Percentiles rank a stretch among this genome's conserved stretches.
Conservation (phyloP, 179 eudicot genomes). For the Beta lomatogona region DNA sequence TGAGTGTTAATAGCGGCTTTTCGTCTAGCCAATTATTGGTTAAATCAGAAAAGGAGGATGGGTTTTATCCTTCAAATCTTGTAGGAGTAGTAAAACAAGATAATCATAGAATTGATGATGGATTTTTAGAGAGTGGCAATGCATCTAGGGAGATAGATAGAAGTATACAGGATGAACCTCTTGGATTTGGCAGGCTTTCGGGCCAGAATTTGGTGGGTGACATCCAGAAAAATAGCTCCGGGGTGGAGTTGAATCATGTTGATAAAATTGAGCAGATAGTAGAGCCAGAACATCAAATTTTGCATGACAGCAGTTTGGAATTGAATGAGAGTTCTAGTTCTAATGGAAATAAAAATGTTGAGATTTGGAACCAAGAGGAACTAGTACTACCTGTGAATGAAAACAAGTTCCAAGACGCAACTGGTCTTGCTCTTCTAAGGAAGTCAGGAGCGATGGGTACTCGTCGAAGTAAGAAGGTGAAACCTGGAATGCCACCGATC, state of each 20-base stretch:
- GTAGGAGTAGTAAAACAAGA: slow-evolving; percentile 2
- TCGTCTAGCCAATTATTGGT: slow-evolving; percentile 11
- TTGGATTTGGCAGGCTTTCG: not conserved
- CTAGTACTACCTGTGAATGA: slow-evolving; percentile 20
- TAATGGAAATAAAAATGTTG: slow-evolving; percentile 20
- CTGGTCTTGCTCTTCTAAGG: slow-evolving; percentile 21
- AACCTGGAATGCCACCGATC: slow-evolving; percentile 65
- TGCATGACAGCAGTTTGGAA: slow-evolving; percentile 22
- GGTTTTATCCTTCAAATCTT: slow-evolving; percentile 13
- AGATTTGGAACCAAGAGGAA: slow-evolving; percentile 15
- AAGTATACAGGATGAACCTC: not conserved
- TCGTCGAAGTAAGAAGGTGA: slow-evolving; percentile 51
- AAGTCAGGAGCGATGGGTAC: slow-evolving; percentile 25
- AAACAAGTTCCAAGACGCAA: slow-evolving; percentile 24
- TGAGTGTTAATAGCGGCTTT: slow-evolving; percentile 22
- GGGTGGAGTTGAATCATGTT: not conserved
- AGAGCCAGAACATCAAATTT: slow-evolving; percentile 22
- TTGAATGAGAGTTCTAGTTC: slow-evolving; percentile 19
- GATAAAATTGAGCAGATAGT: slow-evolving; percentile 23
- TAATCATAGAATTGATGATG: slow-evolving; percentile 1
- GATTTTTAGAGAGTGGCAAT: not conserved
- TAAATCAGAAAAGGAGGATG: slow-evolving; percentile 17
- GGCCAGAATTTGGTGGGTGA: slow-evolving; percentile 14
- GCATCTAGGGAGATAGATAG: not conserved
- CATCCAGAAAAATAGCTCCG: not conserved